phyloP scores from a whole-genome alignment of 805 yeast species.

The Ogataea methylovora region DNA sequence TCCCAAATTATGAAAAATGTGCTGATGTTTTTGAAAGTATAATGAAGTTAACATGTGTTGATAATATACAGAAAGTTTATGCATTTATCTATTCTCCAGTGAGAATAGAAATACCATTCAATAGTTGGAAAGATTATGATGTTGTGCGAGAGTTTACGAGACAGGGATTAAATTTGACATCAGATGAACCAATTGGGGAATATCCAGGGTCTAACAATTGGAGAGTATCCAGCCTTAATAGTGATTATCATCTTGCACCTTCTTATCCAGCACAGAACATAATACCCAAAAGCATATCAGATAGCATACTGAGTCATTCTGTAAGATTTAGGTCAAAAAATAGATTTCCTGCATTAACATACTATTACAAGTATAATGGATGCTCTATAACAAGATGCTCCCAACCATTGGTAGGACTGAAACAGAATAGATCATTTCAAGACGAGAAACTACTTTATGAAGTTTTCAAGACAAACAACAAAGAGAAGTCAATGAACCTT shows the following conservation, averaged over 20 bases:
- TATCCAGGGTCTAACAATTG: constrained; percentile 31
- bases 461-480: constrained; percentile 53
- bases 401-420: constrained; percentile 89
- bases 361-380: constrained; percentile 60
- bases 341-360: constrained; percentile 76
- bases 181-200: background rate
- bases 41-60: constrained; percentile 52
- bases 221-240: constrained; percentile 65
- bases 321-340: constrained; percentile 79
- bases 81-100: constrained; percentile 81
- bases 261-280: constrained; percentile 67
- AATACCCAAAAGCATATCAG: constrained; percentile 75
- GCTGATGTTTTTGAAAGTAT: constrained; percentile 68
- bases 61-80: constrained; percentile 52
- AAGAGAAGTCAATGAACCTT: constrained; percentile 33
- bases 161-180: constrained; percentile 42
- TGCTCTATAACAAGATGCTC: constrained; percentile 83
- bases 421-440: constrained; percentile 80
- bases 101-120: constrained; percentile 49
- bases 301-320: constrained; percentile 76
- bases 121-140: constrained; percentile 71
- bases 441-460: constrained; percentile 80
- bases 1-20: constrained; percentile 50
- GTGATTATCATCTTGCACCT: constrained; percentile 56
- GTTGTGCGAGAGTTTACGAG: constrained; percentile 59